Conservation (phyloP, 2,329 filamentous ascomycete genomes). For the Paraphaeosphaeria sporulosa region DNA sequence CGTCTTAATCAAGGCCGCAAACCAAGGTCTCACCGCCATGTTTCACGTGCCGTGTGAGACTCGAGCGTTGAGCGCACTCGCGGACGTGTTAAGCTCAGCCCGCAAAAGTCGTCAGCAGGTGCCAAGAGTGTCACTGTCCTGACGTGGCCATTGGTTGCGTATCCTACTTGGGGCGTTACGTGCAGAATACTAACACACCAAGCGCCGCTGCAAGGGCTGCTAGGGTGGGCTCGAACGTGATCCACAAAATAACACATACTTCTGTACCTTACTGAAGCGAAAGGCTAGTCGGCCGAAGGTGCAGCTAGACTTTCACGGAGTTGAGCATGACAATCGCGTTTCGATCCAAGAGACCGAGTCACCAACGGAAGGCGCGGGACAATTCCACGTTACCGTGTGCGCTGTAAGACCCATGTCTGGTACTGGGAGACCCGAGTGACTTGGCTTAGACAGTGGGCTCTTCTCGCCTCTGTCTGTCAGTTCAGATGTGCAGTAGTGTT, state of each 20-base stretch:
- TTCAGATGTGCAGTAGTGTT: not conserved
- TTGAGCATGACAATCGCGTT: not conserved
- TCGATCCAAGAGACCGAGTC: not conserved
- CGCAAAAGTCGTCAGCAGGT: slow-evolving; percentile 29
- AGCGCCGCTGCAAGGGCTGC: slow-evolving; percentile 47
- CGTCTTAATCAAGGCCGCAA: slow-evolving; percentile 19
- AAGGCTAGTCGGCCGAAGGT: slow-evolving; percentile 28
- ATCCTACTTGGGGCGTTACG: slow-evolving; percentile 20
- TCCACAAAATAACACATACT: slow-evolving; percentile 41
- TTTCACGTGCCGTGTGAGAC: slow-evolving; percentile 39
- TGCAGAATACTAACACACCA: slow-evolving; percentile 39
- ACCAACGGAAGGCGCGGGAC: not conserved
- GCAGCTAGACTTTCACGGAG: slow-evolving; percentile 17
- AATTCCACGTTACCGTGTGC: slow-evolving; percentile 2
- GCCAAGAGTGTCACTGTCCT: slow-evolving; percentile 26
- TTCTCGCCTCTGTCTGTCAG: not conserved
- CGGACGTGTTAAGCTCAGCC: slow-evolving; percentile 20
- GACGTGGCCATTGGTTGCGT: slow-evolving; percentile 34
- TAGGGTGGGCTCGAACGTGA: slow-evolving; percentile 35
- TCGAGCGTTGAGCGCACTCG: slow-evolving; percentile 22
- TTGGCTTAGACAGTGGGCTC: not conserved
- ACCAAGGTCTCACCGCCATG: slow-evolving; percentile 31
- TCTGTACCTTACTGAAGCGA: slow-evolving; percentile 52
- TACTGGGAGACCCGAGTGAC: not conserved
- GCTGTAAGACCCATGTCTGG: not conserved